Conservation (phyloP, 257 asterid species). For the Solanum ossicruentum region DNA sequence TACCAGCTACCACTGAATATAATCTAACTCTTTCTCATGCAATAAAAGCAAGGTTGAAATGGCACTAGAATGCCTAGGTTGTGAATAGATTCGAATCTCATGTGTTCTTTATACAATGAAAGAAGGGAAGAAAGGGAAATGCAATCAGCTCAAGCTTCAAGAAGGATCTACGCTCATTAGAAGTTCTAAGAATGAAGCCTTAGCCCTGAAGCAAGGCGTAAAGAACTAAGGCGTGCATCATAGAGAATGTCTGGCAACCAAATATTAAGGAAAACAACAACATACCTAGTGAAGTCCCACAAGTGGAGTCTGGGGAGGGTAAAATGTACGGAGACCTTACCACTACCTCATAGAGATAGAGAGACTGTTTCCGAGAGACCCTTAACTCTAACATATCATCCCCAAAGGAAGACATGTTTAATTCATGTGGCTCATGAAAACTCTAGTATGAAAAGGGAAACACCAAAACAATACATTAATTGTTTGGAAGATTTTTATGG, state of each 20-base stretch:
- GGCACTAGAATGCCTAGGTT: background rate
- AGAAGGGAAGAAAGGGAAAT: background rate
- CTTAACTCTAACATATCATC: too few relatives aligned
- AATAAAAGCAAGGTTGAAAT: background rate
- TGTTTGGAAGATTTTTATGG: background rate
- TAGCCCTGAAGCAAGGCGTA: background rate
- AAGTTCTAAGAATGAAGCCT: background rate
- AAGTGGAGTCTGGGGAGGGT: too few relatives aligned
- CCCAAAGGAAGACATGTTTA: background rate
- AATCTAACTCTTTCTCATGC: background rate
- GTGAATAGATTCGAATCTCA: background rate
- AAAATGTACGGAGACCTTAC: too few relatives aligned
- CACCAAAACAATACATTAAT: background rate
- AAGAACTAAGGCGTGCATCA: background rate
- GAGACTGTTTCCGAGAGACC: too few relatives aligned
- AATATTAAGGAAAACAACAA: background rate
- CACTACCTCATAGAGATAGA: too few relatives aligned
- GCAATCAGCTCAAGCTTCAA: background rate
- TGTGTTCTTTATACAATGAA: background rate
- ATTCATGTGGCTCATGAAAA: background rate
- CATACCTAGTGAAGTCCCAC: too few relatives aligned
- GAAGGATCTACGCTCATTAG: background rate
- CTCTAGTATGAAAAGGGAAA: background rate
- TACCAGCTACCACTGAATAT: too few relatives aligned
- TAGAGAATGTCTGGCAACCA: background rate